Evolutionary conservation across 129 eudicot species (phyloP).

Genomic region (Flaveria robusta): DNA sequence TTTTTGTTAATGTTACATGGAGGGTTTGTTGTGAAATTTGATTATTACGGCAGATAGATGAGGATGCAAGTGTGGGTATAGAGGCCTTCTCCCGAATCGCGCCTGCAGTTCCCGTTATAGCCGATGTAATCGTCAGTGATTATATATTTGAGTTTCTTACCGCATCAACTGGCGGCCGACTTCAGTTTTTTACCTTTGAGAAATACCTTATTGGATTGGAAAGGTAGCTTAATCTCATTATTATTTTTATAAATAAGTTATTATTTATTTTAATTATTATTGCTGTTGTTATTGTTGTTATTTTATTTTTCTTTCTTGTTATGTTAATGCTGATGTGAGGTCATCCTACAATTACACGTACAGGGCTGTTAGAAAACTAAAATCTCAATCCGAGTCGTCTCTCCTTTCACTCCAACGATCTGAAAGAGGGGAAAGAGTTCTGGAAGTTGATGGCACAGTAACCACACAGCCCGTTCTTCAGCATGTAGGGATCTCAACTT

Average conservation of each 20-base stretch:
- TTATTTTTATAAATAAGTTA: not conserved
- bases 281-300: not conserved
- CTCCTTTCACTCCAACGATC: constrained; percentile 66
- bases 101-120: constrained; percentile 83
- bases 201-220: constrained; percentile 77
- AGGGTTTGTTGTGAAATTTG: not conserved
- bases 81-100: constrained; percentile 91
- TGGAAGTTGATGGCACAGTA: constrained; percentile 89
- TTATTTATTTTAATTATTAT: not conserved
- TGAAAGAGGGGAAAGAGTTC: constrained; percentile 63
- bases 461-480: constrained; percentile 95
- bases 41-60: constrained; percentile 60
- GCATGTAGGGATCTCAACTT: constrained; percentile 83
- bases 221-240: constrained; percentile 44
- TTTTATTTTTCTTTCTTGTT: not conserved
- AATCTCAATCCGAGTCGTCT: constrained; percentile 79
- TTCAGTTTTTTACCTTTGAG: constrained; percentile 71
- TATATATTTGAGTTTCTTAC: constrained; percentile 83
- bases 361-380: constrained; percentile 70
- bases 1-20: not conserved
- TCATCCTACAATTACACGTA: not conserved
- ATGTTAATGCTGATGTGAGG: constrained; percentile 12
- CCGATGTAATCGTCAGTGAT: constrained; percentile 73
- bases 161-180: constrained; percentile 66
- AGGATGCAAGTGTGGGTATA: constrained; percentile 63